Evolutionary conservation across 257 asterid genomes (phyloP).

Genomic region (Paraleonurus japonicus): DNA sequence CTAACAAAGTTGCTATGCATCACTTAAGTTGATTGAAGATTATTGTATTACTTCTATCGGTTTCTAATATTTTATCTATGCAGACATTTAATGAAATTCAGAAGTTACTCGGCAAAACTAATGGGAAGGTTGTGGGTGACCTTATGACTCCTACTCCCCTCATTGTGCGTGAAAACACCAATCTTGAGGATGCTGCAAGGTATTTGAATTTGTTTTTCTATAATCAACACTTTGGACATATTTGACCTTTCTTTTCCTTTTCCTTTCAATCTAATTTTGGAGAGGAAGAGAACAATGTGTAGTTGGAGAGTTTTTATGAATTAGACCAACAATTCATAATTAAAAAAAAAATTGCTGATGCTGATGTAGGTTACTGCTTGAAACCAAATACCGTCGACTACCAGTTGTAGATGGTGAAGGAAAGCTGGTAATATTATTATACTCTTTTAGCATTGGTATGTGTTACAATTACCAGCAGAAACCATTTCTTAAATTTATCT

Average conservation of each 20-base stretch:
- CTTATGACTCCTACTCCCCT: conserved; percentile 83
- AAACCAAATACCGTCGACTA: conserved; percentile 80
- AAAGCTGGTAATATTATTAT: conserved; percentile 62
- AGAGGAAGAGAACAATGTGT: background rate
- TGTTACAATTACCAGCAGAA: background rate
- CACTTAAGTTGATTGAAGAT: background rate
- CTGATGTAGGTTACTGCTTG: conserved; percentile 63
- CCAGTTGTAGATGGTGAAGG: conserved; percentile 89
- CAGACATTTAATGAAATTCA: conserved; percentile 87
- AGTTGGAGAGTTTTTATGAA: background rate
- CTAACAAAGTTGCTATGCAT: background rate
- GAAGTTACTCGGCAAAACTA: conserved; percentile 71
- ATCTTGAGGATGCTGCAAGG: conserved; percentile 93
- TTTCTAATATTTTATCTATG: conserved; percentile 24
- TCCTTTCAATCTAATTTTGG: background rate
- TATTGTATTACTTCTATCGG: background rate
- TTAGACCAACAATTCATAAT: background rate
- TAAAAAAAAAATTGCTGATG: conserved; percentile 14
- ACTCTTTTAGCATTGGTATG: background rate
- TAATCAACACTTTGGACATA: background rate
- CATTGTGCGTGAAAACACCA: conserved; percentile 67
- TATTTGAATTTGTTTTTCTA: conserved; percentile 21
- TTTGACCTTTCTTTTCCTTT: background rate
- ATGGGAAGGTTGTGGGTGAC: conserved; percentile 86
- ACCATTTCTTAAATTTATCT: conserved; percentile 7